A percentile compares a stretch with the other conserved stretches of the same genome.
Evolutionary conservation across 345 rosid species (phyloP).

Genomic region (Theobroma cacao): DNA sequence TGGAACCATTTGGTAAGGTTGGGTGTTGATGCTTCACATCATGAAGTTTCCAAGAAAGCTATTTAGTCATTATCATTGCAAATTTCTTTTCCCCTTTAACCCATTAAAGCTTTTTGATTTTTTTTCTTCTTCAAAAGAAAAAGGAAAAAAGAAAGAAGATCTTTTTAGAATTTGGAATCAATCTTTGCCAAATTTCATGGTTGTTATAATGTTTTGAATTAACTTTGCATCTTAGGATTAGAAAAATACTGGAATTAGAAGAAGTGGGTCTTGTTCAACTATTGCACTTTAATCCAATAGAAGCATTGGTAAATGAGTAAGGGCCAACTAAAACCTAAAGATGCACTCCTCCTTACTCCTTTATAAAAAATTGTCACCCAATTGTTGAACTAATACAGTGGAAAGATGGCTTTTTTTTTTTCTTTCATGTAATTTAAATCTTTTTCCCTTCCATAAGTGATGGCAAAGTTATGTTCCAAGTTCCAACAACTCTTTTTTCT

Average conservation of each 20-base stretch:
- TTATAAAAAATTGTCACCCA: not conserved
- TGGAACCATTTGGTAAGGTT: not conserved
- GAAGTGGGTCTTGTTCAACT: not conserved
- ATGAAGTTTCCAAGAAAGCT: conserved; percentile 13
- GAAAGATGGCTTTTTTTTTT: not conserved
- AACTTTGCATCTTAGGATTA: not conserved
- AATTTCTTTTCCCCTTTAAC: not conserved
- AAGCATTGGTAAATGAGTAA: not conserved
- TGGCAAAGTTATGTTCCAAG: not conserved
- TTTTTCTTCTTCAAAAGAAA: not conserved
- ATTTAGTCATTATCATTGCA: not conserved
- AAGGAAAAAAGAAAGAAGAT: not conserved
- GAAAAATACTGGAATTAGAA: not conserved
- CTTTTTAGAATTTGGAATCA: not conserved
- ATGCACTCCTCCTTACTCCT: not conserved
- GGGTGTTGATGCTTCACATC: conserved; percentile 18
- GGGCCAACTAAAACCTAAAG: not conserved
- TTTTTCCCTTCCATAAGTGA: not conserved
- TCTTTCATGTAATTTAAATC: not conserved
- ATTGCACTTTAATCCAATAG: not conserved
- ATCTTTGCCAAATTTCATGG: not conserved
- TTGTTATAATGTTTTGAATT: not conserved
- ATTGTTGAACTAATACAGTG: not conserved
- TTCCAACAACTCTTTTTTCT: not conserved
- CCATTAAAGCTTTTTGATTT: not conserved